Base-by-base conservation (phyloP, 179 eudicot genomes). In the Pouteria campechiana region DNA sequence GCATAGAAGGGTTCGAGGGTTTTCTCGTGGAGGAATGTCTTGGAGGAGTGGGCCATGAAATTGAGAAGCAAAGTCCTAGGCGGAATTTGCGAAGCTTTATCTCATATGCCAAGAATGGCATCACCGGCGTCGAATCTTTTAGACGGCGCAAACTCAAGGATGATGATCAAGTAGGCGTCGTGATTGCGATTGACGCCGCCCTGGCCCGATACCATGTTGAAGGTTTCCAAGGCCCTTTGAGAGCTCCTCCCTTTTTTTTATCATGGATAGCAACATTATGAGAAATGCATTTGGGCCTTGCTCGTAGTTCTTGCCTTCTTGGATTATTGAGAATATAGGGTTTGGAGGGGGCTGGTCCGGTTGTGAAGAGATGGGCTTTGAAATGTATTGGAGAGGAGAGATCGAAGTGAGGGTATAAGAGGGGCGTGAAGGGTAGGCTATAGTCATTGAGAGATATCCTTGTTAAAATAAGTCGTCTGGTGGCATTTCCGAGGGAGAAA, bases 1-100 rank as follows among this genome's bases (percentile, higher is more conserved):
- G 69, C 42, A 61, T 66, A 31, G 54, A 90, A 90, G 84, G 86
- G 76, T 37, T 79, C 84, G 31, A 90, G 57, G 55, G 82, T 84
- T 52, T 52, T 76, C 25, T 74, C 72, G 50, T 74, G 80, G 58
- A 78, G 46, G 36, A 66, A 60, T 25, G 70, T 58, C 60, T 69
- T 82, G 5, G 94, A 70, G 68, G 55, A 90, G 66, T 82, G 78
- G 58, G 69, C 75, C 98, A 90, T 90, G 50, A 90, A 87, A 52
- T 72, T 79, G 5, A 84, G 41, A 25, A 90, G 75, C 34, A 82
- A 52, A 39, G n/a, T n/a, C 92, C 84, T 68, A 86, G 96, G 46
- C 70, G 74, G 50, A 86, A 82, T 30, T 55, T 73, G 50, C 98
- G 86, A 9, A 95, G n/a, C n/a, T n/a, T n/a, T n/a, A n/a, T 60